Conservation (phyloP, 495 filamentous ascomycete genomes). For the Parmelia sp. region DNA sequence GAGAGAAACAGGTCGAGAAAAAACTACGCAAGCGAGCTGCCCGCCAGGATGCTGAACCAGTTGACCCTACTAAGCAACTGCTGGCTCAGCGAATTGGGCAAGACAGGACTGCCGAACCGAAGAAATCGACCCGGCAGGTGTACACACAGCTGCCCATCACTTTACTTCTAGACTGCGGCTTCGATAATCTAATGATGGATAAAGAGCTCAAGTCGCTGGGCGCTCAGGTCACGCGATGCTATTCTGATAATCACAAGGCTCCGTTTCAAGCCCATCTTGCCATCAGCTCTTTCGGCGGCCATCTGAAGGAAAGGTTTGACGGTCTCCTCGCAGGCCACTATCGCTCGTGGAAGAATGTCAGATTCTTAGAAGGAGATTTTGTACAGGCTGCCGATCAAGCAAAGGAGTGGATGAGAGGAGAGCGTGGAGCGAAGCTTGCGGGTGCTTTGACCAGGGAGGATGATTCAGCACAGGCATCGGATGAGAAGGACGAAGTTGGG, state of each 20-base stretch:
- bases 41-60: conserved; percentile 29
- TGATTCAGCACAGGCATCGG: conserved; percentile 31
- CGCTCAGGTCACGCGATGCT: conserved; percentile 75
- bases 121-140: conserved; percentile 29
- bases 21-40: conserved; percentile 51
- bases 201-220: conserved; percentile 76
- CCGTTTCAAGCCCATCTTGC: conserved; percentile 60
- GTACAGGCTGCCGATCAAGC: conserved; percentile 54
- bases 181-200: conserved; percentile 79
- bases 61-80: conserved; percentile 31
- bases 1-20: conserved; percentile 61
- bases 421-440: conserved; percentile 45
- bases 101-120: conserved; percentile 32
- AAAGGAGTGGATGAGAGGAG: conserved; percentile 50
- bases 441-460: conserved; percentile 46
- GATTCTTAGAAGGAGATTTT: conserved; percentile 65
- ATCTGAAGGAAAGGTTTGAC: conserved; percentile 73
- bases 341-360: conserved; percentile 70
- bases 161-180: conserved; percentile 84
- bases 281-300: conserved; percentile 68
- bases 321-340: conserved; percentile 60
- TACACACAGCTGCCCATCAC: conserved; percentile 61
- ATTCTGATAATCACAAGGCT: conserved; percentile 74
- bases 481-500: conserved; percentile 35
- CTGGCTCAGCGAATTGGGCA: conserved; percentile 36